Base-by-base conservation (phyloP, 1,139 yeast species). In the Geotrichum aggregatum region DNA sequence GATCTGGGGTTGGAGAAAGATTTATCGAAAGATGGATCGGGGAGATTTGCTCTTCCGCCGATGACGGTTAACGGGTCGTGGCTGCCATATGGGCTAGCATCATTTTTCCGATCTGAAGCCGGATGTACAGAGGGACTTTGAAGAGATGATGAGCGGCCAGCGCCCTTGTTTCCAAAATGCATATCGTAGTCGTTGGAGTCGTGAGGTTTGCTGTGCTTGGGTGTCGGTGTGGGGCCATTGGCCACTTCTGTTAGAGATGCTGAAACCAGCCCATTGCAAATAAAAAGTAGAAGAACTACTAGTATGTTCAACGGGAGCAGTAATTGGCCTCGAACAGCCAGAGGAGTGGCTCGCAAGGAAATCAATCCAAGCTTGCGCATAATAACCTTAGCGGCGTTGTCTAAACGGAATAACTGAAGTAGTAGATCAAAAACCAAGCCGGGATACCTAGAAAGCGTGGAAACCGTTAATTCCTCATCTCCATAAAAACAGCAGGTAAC, bases 1-100 rank as follows among this genome's bases (percentile, higher is more conserved):
- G 63, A 54, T 21, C 69, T 46, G 6, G 36, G 44, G 19, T 34
- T n/a, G n/a, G 34, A 33, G 13, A 53, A 18, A 10, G 54, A 50
- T 8, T 49, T 50, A 14, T 40, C 46, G 14, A 41, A 21, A 8
- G 53, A 40, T 1, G 53, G 41, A 13, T 36, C 24, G 13, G 41
- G 41, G 7, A 36, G 41, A 6, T 13, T 11, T 3, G 16, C 22
- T 18, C 19, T n/a, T n/a, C n/a, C 19, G 36, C 16, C 8, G 5
- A 7, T 39, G 2, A 34, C 10, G 36, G 36, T 16, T 10, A 18
- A n/a, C 18, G 16, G 16, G 5, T 34, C 18, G 8, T 14, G 18
- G 18, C 8, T 10, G 36, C 10, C 18, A 2, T 14, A 34, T n/a
- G 36, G 36, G 8, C 18, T 14, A 18, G 16, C 36, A n/a, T 34